phyloP scores from a whole-genome alignment of 2,329 filamentous ascomycete genomes.

The Pseudogymnoascus sp. region DNA sequence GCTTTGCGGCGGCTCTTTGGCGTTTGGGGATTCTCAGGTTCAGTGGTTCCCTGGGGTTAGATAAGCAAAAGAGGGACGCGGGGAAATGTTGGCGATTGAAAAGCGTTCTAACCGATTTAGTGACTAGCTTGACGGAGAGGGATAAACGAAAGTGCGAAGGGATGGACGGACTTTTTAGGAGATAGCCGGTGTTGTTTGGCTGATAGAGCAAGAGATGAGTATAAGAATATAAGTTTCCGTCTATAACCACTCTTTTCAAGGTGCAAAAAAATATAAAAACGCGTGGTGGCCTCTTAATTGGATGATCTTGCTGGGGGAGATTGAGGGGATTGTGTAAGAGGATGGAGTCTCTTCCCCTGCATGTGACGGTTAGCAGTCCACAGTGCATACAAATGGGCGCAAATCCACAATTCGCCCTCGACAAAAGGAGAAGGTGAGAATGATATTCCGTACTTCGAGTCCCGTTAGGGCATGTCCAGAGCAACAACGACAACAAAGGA shows the following conservation, averaged over 20 bases:
- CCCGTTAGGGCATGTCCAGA: not conserved
- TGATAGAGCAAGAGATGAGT: not conserved
- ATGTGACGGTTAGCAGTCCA: not conserved
- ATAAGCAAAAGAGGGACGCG: not conserved
- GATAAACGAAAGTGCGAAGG: not conserved
- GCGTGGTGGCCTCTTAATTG: not conserved
- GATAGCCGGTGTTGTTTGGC: not conserved
- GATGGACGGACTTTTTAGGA: not conserved
- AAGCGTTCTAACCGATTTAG: not conserved
- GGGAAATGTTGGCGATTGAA: not conserved
- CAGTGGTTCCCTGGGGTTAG: not conserved
- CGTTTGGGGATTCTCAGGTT: not conserved
- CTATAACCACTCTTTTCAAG: not conserved
- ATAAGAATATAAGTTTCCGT: not conserved
- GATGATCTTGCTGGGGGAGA: not conserved
- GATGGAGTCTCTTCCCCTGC: not conserved
- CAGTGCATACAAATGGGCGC: not conserved
- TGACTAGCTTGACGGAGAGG: not conserved
- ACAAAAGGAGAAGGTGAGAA: not conserved
- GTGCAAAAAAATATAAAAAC: not conserved
- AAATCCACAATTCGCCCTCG: not conserved
- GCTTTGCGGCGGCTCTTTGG: constrained; percentile 5
- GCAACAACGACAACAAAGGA: not conserved
- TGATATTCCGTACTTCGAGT: not conserved
- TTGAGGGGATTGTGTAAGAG: not conserved